phyloP scores from a whole-genome alignment of 1,284 basidiomycete species.

The Heliocybe sulcata region DNA sequence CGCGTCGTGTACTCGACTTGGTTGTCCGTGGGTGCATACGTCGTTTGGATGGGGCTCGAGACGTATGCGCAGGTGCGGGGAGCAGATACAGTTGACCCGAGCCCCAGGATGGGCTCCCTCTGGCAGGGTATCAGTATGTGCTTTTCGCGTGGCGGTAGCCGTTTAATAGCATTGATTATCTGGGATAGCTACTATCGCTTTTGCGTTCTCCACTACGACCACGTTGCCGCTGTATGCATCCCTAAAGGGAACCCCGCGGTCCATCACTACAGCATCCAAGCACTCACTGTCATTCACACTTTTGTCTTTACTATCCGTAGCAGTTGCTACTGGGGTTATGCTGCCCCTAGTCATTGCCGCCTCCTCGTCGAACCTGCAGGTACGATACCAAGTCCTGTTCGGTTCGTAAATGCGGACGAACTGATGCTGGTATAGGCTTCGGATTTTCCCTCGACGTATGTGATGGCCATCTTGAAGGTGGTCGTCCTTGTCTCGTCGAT shows the following conservation, averaged over 20 bases:
- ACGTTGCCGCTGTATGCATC: constrained; percentile 60
- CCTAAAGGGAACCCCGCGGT: constrained; percentile 34
- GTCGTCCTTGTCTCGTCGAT: constrained; percentile 49
- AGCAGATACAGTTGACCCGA: constrained; percentile 26
- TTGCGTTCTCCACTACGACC: constrained; percentile 56
- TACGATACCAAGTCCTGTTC: constrained; percentile 19
- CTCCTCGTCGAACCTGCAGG: constrained; percentile 21
- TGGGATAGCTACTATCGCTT: constrained; percentile 41
- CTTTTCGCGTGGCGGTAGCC: not conserved
- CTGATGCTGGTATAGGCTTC: constrained; percentile 1
- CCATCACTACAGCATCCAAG: constrained; percentile 34
- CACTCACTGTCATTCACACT: constrained; percentile 49
- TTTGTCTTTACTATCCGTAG: constrained; percentile 43
- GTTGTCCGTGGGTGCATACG: constrained; percentile 48
- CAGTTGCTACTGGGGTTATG: constrained; percentile 39
- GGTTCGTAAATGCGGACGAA: constrained; percentile 25
- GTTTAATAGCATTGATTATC: not conserved
- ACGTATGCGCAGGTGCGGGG: constrained; percentile 42
- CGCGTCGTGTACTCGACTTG: constrained; percentile 48
- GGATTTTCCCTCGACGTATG: constrained; percentile 3
- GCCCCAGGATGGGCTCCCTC: constrained; percentile 36
- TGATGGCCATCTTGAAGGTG: constrained; percentile 36
- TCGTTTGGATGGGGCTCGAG: constrained; percentile 48
- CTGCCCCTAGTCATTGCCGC: constrained; percentile 51
- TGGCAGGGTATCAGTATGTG: constrained; percentile 61